A percentile compares a stretch with the other conserved stretches of the same genome.
These are phyloP conservation scores for Cordyceps militaris DNA, from an alignment of 2,329 filamentous ascomycete species.

Conservation along the genomic window DNA sequence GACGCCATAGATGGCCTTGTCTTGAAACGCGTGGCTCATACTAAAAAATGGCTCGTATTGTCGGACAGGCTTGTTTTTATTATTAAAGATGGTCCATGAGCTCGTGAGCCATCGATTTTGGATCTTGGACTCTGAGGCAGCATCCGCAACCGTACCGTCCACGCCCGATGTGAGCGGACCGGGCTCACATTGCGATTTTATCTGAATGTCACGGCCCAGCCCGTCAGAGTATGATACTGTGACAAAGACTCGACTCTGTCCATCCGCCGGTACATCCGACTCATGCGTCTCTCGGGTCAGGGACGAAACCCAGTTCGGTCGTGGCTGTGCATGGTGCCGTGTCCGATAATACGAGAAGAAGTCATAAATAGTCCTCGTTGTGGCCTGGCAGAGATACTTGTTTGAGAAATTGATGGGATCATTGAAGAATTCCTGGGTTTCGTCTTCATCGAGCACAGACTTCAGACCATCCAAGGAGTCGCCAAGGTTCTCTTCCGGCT, in stretches of 20 bases:
- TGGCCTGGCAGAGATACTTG: neutral
- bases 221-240: slow-evolving; percentile 10
- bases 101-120: slow-evolving; percentile 16
- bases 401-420: neutral
- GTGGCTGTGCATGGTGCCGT: neutral
- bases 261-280: neutral
- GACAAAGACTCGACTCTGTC: neutral
- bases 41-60: slow-evolving; percentile 19
- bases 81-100: slow-evolving; percentile 20
- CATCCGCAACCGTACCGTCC: too few relatives aligned
- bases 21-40: slow-evolving; percentile 14
- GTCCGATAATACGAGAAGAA: slow-evolving; percentile 11
- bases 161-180: neutral
- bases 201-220: slow-evolving; percentile 7
- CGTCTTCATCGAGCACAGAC: neutral
- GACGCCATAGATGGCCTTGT: slow-evolving; percentile 7
- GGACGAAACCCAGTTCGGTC: slow-evolving; percentile 9
- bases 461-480: slow-evolving; percentile 7
- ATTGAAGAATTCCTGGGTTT: neutral
- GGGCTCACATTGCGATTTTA: slow-evolving; percentile 10
- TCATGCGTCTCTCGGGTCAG: slow-evolving; percentile 5
- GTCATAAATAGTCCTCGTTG: slow-evolving; percentile 2
- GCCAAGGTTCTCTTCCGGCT: slow-evolving; percentile 8
- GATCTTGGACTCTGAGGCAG: neutral
- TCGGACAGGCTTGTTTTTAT: slow-evolving; percentile 17